Evolutionary conservation across 192 early-diverging fungal species (phyloP), one percentile per base, ranked within the genome.

Genomic region (Backusella psychrophila): DNA sequence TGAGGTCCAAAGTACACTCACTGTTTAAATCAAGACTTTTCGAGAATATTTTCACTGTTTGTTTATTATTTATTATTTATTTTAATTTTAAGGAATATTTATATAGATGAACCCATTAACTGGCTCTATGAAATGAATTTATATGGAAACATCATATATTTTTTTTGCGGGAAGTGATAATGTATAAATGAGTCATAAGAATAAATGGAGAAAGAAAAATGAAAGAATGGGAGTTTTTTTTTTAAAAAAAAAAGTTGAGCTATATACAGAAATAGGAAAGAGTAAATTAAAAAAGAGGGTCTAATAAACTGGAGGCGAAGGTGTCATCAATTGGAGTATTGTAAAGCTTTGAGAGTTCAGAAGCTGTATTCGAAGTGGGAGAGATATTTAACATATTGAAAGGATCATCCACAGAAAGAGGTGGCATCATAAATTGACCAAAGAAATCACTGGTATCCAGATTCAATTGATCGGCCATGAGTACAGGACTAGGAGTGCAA

Each of bases 381-480:
- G 44, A 9, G n/a, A 44, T 73, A 36, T 59, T 63, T 17, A 75
- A 9, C 44, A 71, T 44, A 71, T 71, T 46, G 38, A 75, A 75
- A n/a, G 74, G 41, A 42, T 75, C 74, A 46, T 75, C 74, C 34
- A 66, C 41, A 17, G 38, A 69, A 19, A 59, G 33, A 33, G 72
- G 46, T 19, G 74, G 74, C 63, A 75, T 21, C 63, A 75, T 75
- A 31, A 75, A 75, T 65, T 63, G 41, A 66, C 66, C 74, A 67
- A 66, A 75, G 39, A 75, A 66, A n/a, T 75, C 74, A 33, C 31
- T 42, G 21, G 56, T 65, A n/a, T 65, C 38, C 9, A 38, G 23
- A 15, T n/a, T 34, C 3, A 29, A 34, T 29, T 63, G 56, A 63
- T 63, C 56, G 4, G 23, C 56, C 56, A 63, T 63, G 2, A 63